Evolutionary conservation across 1,139 yeast species (phyloP), one percentile per base, ranked within the genome.

Genomic region (Hemisphaericaspora xylanilytica): DNA sequence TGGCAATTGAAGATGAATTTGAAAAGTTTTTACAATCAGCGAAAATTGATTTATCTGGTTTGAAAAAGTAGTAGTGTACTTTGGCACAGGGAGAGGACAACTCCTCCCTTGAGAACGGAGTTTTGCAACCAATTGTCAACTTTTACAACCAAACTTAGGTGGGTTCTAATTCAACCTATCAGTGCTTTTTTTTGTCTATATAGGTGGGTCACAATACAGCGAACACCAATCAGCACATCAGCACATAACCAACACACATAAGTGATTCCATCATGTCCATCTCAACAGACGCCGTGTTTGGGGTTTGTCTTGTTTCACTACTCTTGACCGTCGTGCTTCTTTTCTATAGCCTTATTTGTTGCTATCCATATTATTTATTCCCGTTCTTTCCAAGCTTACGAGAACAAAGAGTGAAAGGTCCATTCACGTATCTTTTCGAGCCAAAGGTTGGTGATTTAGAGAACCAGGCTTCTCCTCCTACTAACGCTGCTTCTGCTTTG

Each of bases 1-100:
- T 34, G 46, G 10, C 21, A 20, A 20, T 20, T 6, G 71, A 64
- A 18, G 63, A 50, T 4, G 72, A 66, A 35, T 50, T 65, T 32
- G 59, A 63, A 16, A 33, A 39, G 13, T 54, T 62, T 40, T 32
- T 60, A 21, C 38, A 41, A 22, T 28, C 42, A 16, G 43, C 50
- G 4, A 44, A 42, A 25, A 33, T 47, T 20, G 48, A 45, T 36
- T 28, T 46, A 31, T 24, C 33, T 16, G 6, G n/a, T 28, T 36
- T 13, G 24, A 34, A 22, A 12, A 33, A 34, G 44, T 35, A 21
- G 38, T 21, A 25, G 30, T 35, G 44, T 20, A 25, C 18, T 20
- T 3, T 34, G 22, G 11, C 12, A 26, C 26, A 11, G 4, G 31
- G 5, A 21, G 21, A 6, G 21, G 8, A 6, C 21, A 20, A 20